Percentiles rank a stretch among this genome's conserved stretches.
These are phyloP conservation scores for Actinidia arguta DNA, from an alignment of 179 eudicot genomes.

Conservation along the genomic window DNA sequence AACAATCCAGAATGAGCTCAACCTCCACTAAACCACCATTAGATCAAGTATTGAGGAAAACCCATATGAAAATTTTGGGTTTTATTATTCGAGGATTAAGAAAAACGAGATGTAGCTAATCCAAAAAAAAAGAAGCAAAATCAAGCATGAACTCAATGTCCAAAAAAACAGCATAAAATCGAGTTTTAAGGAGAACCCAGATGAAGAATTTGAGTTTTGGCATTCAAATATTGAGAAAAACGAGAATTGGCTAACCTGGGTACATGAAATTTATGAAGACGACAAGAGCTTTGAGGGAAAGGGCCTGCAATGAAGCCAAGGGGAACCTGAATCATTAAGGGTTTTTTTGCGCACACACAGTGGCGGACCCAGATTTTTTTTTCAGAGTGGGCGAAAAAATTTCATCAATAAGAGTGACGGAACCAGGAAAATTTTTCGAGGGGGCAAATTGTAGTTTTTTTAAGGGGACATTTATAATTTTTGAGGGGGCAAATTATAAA, in stretches of 20 bases:
- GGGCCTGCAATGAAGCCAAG: slow-evolving; percentile 14
- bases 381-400: no score
- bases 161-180: neutral
- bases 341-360: neutral
- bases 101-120: neutral
- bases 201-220: neutral
- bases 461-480: no score
- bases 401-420: no score
- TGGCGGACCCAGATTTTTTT: no score
- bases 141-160: neutral
- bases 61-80: neutral
- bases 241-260: slow-evolving; percentile 20
- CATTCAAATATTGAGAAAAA: neutral
- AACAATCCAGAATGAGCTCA: neutral
- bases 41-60: neutral
- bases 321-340: neutral
- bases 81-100: neutral
- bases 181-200: neutral
- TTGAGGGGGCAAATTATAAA: no score
- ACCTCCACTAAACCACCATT: neutral
- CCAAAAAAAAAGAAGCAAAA: neutral
- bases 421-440: no score
- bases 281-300: slow-evolving; percentile 28
- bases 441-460: no score
- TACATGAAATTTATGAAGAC: slow-evolving; percentile 29